Conservation (phyloP, 345 rosid species). For the Populus ilicifolia region DNA sequence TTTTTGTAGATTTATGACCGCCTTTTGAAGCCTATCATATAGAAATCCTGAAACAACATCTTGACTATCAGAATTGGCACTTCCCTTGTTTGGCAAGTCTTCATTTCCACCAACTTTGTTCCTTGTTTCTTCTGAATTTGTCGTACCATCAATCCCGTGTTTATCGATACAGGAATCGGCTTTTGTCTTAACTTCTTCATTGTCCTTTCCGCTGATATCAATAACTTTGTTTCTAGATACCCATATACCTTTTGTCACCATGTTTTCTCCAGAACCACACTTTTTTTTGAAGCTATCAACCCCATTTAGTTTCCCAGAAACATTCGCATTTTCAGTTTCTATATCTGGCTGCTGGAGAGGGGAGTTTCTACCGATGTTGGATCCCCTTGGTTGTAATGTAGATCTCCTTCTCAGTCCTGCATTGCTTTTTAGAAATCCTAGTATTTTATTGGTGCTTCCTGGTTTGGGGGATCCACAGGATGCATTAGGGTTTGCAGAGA, state of each 20-base stretch:
- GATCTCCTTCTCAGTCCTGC: conserved; percentile 66
- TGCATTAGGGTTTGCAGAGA: conserved; percentile 17
- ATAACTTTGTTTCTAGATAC: conserved; percentile 46
- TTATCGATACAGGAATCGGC: conserved; percentile 11
- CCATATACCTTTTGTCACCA: conserved; percentile 44
- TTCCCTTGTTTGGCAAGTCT: conserved; percentile 29
- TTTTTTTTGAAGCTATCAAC: conserved; percentile 30
- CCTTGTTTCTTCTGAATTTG: conserved; percentile 17
- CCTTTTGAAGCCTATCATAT: conserved; percentile 86
- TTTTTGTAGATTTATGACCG: conserved; percentile 64
- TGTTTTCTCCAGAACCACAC: conserved; percentile 29
- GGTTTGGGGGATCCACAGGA: conserved; percentile 38
- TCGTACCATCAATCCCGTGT: conserved; percentile 20
- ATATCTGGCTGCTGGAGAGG: conserved; percentile 40
- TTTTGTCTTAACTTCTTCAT: conserved; percentile 37
- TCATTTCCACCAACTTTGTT: conserved; percentile 25
- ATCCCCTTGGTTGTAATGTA: conserved; percentile 60
- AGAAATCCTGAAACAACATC: conserved; percentile 82
- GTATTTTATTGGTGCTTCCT: conserved; percentile 54
- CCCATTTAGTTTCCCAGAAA: conserved; percentile 14
- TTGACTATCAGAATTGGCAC: conserved; percentile 15
- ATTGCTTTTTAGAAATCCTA: conserved; percentile 63
- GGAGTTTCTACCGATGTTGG: conserved; percentile 36
- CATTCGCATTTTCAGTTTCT: conserved; percentile 22
- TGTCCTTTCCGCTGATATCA: conserved; percentile 64